A percentile compares a stretch with the other conserved stretches of the same genome.
Evolutionary conservation across 352 stramenopile genomes (phyloP).

Genomic region (Phytophthora sojae): DNA sequence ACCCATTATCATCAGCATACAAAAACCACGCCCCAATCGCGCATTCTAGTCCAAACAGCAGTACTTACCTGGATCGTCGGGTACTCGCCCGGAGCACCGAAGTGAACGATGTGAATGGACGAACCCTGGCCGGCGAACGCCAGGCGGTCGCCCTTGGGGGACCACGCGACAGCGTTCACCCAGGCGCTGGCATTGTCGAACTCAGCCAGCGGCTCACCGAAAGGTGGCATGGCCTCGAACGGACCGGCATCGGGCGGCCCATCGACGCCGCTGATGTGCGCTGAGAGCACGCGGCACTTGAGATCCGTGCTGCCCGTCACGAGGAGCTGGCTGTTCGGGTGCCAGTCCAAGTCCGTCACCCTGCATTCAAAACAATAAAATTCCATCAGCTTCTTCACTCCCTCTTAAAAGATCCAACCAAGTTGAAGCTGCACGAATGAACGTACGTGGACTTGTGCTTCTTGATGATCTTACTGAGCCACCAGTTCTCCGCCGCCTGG

Average conservation of each 20-base stretch:
- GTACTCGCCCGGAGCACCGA: slow-evolving; percentile 73
- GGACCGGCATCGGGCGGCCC: slow-evolving; percentile 67
- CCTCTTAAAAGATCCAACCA: neutral
- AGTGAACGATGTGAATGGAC: slow-evolving; percentile 91
- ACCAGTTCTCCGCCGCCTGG: slow-evolving; percentile 94
- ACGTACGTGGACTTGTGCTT: slow-evolving; percentile 96
- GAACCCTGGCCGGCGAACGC: slow-evolving; percentile 93
- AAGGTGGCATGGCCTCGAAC: slow-evolving; percentile 78
- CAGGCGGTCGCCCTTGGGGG: slow-evolving; percentile 86
- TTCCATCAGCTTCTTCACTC: neutral
- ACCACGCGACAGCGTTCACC: slow-evolving; percentile 94
- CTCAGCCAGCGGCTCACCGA: slow-evolving; percentile 84
- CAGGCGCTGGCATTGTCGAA: slow-evolving; percentile 92
- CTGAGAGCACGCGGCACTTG: slow-evolving; percentile 94
- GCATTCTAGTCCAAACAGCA: neutral
- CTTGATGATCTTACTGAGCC: slow-evolving; percentile 97
- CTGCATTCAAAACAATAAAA: slow-evolving; percentile 32
- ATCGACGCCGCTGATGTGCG: slow-evolving; percentile 89
- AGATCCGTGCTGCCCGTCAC: slow-evolving; percentile 93
- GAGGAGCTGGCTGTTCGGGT: slow-evolving; percentile 93
- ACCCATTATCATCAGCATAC: neutral
- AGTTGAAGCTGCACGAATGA: slow-evolving; percentile 13
- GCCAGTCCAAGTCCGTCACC: slow-evolving; percentile 91
- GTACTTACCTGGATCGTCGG: slow-evolving; percentile 73
- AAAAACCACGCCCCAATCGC: neutral